Evolutionary conservation across 495 filamentous ascomycete species (phyloP), one percentile per base, ranked within the genome.

Genomic region (Trichocladium uniseriatum): DNA sequence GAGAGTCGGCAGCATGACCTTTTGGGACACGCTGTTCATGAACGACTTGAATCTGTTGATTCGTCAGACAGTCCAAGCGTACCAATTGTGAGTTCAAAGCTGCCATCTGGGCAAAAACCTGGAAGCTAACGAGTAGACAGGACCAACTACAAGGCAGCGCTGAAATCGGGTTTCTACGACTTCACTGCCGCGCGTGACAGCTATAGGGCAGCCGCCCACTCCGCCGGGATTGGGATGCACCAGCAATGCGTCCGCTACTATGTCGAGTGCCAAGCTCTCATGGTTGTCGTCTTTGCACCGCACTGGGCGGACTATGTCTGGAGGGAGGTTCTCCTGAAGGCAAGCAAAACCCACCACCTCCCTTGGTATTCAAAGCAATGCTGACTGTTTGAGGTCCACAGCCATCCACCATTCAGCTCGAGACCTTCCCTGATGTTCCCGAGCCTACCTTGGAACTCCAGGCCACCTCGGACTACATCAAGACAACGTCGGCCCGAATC

Each of bases 291-390:
- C 28, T 81, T 90, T 52, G 82, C 88, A 14, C 89, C 90, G 46
- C 90, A 96, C 68, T 96, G 87, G 86, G 74, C 86, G 34, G 90
- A 95, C 56, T 86, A 92, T 59, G 79, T 96, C 56, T 95, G 86
- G 85, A 76, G 81, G 36, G 87, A 95, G 67, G 76, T 95, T 6
- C 79, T 96, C 49, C 74, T 80, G 49, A 83, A 91, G 50, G 50
- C 41, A 38, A 22, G 21, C 16, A 0, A 31, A 16, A n/a, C n/a
- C n/a, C 27, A 15, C 22, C 24, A 6, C 21, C 14, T 4, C 6
- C 31, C 4, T n/a, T n/a, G n/a, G n/a, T n/a, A n/a, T n/a, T n/a
- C 31, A 32, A 10, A 10, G 9, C 14, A 48, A 27, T 27, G 24
- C 24, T 27, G 8, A 27, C 28, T 21, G n/a, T n/a, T n/a, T 5